These are phyloP conservation scores for Ganoderma multipileum DNA, from an alignment of 1,284 basidiomycete species.

Conservation along the genomic window DNA sequence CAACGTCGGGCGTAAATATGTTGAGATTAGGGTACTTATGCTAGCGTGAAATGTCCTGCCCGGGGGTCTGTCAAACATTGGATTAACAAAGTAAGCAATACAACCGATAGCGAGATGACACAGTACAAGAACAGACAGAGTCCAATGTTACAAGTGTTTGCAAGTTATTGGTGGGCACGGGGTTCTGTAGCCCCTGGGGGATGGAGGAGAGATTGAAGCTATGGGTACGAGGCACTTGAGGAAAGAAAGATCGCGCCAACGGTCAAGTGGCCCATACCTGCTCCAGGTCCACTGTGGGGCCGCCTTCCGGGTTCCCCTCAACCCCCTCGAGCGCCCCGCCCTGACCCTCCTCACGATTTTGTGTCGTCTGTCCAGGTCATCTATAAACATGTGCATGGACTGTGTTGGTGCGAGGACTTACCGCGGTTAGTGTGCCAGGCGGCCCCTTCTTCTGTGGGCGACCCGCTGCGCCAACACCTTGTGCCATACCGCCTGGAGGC, in stretches of 20 bases:
- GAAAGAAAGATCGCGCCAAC: too few species aligned
- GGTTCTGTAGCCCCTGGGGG: conserved; percentile 24
- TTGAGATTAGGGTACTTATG: background rate
- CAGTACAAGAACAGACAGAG: background rate
- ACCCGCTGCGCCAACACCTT: conserved; percentile 24
- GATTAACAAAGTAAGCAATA: conserved; percentile 13
- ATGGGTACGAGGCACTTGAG: background rate
- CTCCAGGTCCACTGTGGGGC: conserved; percentile 23
- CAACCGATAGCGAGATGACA: conserved; percentile 17
- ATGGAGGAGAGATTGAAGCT: conserved; percentile 28
- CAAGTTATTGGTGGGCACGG: conserved; percentile 7
- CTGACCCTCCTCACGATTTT: conserved; percentile 23
- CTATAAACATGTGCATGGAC: background rate
- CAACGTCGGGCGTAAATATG: too few species aligned
- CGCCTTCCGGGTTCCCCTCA: conserved; percentile 15
- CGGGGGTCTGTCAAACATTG: background rate
- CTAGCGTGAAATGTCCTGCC: background rate
- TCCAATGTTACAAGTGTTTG: background rate
- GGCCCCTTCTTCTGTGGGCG: conserved; percentile 36
- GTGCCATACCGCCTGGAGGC: conserved; percentile 36
- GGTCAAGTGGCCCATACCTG: conserved; percentile 19
- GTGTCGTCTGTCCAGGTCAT: conserved; percentile 5
- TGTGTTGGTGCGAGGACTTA: conserved; percentile 12
- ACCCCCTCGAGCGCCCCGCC: conserved; percentile 20
- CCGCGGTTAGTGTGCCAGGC: conserved; percentile 28